Base-by-base conservation (phyloP, 768 basidiomycete genomes). In the Boletus tylopilopsis region DNA sequence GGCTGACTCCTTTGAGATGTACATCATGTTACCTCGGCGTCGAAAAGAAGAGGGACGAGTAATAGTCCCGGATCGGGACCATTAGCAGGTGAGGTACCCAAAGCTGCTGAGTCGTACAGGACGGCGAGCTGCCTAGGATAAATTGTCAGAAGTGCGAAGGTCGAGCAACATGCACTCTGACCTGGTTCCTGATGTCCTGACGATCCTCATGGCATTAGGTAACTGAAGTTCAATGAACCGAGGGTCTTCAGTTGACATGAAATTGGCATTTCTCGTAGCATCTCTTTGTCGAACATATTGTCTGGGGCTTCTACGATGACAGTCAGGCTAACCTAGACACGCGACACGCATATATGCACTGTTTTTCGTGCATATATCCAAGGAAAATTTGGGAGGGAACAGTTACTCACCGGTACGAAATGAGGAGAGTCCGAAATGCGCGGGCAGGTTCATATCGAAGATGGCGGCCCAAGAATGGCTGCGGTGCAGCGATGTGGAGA, bases 371-470 rank as follows among this genome's bases (percentile, higher is more conserved):
- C 55, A 59, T 60, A 61, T 57, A 54, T 42, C 21, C 15, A 25
- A 43, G 16, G 13, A 24, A 42, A 32, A 5, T 15, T 13, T 35
- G 34, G 11, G 24, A 19, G 44, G 30, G 40, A 36, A 19, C 35
- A 7, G 13, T 37, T 23, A 59, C 70, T 40, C 53, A 84, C 87
- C 85, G 76, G 66, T 87, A 90, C 22, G 90, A 90, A 44, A 92
- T 71, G 48, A 87, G 71, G 19, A 92, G 70, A 27, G 87, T 81
- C 55, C 85, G 78, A 57, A 84, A 85, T 13, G 87, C 86, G 51
- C 87, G 79, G 13, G 90, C 89, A 21, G 78, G 80, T 55, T 92
- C 90, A 51, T 82, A 90, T 37, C 90, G 88, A 54, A 92, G 70
- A 49, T 73, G 73, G 35, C 87, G 78, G 41, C 90, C 90, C 56